These are phyloP conservation scores for Colletotrichum lupini DNA, from an alignment of 2,329 filamentous ascomycete genomes.

Conservation along the genomic window DNA sequence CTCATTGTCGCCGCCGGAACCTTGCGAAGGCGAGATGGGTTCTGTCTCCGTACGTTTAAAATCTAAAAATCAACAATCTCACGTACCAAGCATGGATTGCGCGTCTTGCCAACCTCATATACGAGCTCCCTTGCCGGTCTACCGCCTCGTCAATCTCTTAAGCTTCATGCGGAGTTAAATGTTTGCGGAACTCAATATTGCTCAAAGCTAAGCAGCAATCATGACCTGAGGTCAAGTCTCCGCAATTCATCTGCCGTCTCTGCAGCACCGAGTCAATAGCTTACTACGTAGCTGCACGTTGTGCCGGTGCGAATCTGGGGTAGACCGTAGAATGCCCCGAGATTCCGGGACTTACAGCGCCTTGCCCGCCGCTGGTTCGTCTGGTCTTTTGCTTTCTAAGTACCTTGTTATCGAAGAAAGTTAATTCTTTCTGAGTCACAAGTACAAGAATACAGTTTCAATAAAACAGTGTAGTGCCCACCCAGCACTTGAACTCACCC, in stretches of 20 bases:
- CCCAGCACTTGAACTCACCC: too few relatives aligned
- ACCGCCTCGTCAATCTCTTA: background rate
- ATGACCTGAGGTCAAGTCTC: background rate
- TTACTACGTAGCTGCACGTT: constrained; percentile 9
- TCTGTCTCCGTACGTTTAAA: too few relatives aligned
- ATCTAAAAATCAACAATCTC: background rate
- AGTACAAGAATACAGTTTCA: too few relatives aligned
- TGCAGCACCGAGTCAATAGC: constrained; percentile 15
- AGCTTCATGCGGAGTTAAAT: background rate
- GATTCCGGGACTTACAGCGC: background rate
- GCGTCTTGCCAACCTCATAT: background rate
- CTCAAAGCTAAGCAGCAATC: background rate
- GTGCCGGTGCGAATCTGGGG: constrained; percentile 26
- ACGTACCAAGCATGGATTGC: background rate
- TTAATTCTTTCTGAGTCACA: too few relatives aligned
- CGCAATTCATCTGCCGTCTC: constrained; percentile 23
- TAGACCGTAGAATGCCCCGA: constrained; percentile 11
- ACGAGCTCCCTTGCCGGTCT: background rate
- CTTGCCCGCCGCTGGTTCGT: background rate
- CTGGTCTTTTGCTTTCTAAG: background rate
- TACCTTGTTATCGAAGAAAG: too few relatives aligned
- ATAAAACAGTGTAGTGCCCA: too few relatives aligned
- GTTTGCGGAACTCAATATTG: background rate
- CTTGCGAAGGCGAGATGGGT: background rate
- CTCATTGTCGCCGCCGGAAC: background rate